Percentiles rank a stretch among this genome's conserved stretches.
Evolutionary conservation across 139 green algal species (phyloP).

Genomic region (Chlorella sp.): DNA sequence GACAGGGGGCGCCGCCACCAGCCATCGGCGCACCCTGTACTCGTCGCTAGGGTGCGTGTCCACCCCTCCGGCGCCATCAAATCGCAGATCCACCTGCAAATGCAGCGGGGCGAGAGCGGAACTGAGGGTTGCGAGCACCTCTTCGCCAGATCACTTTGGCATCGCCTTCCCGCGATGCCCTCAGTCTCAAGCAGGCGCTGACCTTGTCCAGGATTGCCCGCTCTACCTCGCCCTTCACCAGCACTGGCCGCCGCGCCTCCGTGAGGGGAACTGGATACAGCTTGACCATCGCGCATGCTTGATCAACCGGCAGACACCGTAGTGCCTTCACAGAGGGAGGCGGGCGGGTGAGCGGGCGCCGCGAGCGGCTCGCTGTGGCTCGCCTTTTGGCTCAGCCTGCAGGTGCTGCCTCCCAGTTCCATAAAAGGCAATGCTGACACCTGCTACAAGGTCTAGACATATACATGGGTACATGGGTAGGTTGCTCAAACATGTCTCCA

Average conservation of each 20-base stretch:
- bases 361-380: no score
- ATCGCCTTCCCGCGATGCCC: no score
- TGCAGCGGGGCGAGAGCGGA: not conserved
- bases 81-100: constrained; percentile 63
- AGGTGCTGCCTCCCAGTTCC: no score
- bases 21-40: constrained; percentile 15
- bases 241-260: constrained; percentile 53
- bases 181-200: not conserved
- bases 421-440: no score
- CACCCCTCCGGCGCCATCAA: constrained; percentile 51
- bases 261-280: constrained; percentile 49
- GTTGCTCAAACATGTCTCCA: no score
- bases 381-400: no score
- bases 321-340: no score
- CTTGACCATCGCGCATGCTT: constrained; percentile 37
- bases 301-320: no score
- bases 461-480: no score
- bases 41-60: constrained; percentile 19
- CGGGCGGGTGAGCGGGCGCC: no score
- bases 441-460: no score
- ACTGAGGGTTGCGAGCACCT: not conserved
- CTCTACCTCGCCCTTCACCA: constrained; percentile 68
- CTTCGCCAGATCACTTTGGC: not conserved
- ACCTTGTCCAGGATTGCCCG: constrained; percentile 63
- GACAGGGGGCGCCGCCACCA: not conserved